Conservation (phyloP, 306 rosid species). For the Acmispon strigosus region DNA sequence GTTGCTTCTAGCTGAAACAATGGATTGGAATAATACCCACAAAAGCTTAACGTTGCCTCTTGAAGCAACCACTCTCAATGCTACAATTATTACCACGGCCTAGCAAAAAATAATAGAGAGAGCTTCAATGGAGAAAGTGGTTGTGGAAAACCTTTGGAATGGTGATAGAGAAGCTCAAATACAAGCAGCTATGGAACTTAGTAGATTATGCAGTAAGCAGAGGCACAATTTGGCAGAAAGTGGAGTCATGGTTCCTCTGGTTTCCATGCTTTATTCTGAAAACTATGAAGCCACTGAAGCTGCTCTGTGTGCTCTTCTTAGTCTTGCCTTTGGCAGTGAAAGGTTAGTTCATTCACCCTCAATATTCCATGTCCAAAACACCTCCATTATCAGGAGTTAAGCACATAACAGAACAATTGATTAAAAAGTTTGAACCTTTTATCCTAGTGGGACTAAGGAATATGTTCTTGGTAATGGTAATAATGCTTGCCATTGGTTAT, state of each 20-base stretch:
- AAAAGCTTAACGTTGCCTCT: constrained; percentile 53
- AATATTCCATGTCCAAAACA: background rate
- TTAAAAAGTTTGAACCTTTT: constrained; percentile 25
- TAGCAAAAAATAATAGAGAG: constrained; percentile 8
- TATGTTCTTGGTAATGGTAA: constrained; percentile 36
- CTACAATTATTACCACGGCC: constrained; percentile 31
- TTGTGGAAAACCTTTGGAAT: constrained; percentile 42
- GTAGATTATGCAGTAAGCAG: constrained; percentile 47
- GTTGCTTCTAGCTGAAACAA: constrained; percentile 90
- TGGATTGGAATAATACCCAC: constrained; percentile 48
- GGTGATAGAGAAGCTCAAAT: constrained; percentile 48
- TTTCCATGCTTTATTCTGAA: constrained; percentile 67
- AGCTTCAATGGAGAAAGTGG: constrained; percentile 51
- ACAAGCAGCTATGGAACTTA: constrained; percentile 50
- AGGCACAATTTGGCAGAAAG: constrained; percentile 54
- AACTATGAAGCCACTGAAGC: constrained; percentile 55
- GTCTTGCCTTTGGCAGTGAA: constrained; percentile 78
- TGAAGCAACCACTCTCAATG: constrained; percentile 62
- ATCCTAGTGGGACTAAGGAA: constrained; percentile 37
- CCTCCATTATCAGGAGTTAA: background rate
- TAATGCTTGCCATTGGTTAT: constrained; percentile 14
- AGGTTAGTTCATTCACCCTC: constrained; percentile 45
- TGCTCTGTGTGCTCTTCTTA: constrained; percentile 62
- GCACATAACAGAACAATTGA: constrained; percentile 6
- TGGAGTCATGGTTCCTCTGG: constrained; percentile 49